These are phyloP conservation scores for Chalaropsis thielavioides DNA, from an alignment of 2,329 filamentous ascomycete genomes.

Conservation along the genomic window DNA sequence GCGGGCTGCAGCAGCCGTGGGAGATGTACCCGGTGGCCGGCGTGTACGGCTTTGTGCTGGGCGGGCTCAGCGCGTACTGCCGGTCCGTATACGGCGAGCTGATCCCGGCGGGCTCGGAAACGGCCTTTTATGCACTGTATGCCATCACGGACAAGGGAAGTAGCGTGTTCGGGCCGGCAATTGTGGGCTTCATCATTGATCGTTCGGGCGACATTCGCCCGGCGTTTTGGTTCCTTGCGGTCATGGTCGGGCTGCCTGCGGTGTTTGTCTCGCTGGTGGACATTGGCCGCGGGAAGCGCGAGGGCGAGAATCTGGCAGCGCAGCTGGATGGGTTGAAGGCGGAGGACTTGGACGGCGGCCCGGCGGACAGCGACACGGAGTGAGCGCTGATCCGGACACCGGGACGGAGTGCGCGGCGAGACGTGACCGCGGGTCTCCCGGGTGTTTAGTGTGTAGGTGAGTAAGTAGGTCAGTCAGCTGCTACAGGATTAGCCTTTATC, in stretches of 20 bases:
- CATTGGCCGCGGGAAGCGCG: constrained; percentile 60
- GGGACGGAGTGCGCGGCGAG: too few relatives aligned
- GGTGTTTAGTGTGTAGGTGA: too few relatives aligned
- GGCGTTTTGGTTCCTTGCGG: constrained; percentile 83
- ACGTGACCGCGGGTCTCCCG: too few relatives aligned
- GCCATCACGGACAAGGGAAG: constrained; percentile 96
- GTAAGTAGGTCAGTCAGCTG: too few relatives aligned
- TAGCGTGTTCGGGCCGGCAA: constrained; percentile 82
- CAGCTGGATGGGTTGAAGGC: constrained; percentile 40
- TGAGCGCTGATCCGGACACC: too few relatives aligned
- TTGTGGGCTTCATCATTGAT: constrained; percentile 88
- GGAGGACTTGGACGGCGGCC: constrained; percentile 17
- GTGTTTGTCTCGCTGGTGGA: constrained; percentile 75
- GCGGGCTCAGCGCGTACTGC: constrained; percentile 85
- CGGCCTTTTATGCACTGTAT: constrained; percentile 91
- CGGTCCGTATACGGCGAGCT: constrained; percentile 84
- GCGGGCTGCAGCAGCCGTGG: constrained; percentile 86
- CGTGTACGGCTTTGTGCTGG: constrained; percentile 84
- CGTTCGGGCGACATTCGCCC: constrained; percentile 64
- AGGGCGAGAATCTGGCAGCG: constrained; percentile 50
- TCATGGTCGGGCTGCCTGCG: constrained; percentile 69
- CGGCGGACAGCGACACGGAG: too few relatives aligned
- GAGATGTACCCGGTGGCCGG: constrained; percentile 91
- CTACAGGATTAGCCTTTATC: too few relatives aligned
- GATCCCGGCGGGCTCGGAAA: constrained; percentile 86